Conservation (phyloP, 129 eudicot species). For the Apium graveolens region DNA sequence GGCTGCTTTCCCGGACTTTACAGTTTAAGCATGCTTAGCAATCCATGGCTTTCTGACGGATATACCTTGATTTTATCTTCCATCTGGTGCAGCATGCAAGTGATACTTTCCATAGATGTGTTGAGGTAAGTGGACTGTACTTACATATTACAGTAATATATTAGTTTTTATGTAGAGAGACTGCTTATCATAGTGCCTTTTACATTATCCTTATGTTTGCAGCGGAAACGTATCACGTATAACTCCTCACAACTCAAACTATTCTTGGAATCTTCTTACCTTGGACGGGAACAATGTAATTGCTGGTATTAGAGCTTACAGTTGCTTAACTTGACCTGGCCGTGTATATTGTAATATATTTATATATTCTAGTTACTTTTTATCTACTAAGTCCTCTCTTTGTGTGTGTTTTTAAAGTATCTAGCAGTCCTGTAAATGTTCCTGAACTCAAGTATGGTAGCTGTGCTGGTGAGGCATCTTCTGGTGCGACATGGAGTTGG, state of each 20-base stretch:
- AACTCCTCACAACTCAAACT: constrained; percentile 56
- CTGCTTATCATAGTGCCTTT: not conserved
- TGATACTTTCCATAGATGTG: constrained; percentile 62
- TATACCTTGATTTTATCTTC: constrained; percentile 73
- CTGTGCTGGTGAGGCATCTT: constrained; percentile 34
- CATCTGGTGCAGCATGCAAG: constrained; percentile 78
- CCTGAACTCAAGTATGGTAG: constrained; percentile 77
- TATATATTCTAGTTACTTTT: not conserved
- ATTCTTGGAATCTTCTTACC: constrained; percentile 79
- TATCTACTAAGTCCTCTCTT: not conserved
- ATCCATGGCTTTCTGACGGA: constrained; percentile 97
- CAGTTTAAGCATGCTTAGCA: constrained; percentile 34
- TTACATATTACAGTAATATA: not conserved
- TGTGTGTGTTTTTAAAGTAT: constrained; percentile 34
- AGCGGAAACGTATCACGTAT: constrained; percentile 79
- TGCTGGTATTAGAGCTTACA: constrained; percentile 47
- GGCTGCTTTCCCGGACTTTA: constrained; percentile 93
- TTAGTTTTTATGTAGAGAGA: not conserved
- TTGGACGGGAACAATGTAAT: constrained; percentile 67
- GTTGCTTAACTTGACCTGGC: not conserved
- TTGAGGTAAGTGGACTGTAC: constrained; percentile 39
- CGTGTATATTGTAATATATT: constrained; percentile 5
- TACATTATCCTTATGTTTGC: constrained; percentile 19
- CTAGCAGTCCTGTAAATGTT: constrained; percentile 80
- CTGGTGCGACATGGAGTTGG: constrained; percentile 65